phyloP scores from a whole-genome alignment of 352 stramenopile species.

The Globisporangium rhizosaccharum region DNA sequence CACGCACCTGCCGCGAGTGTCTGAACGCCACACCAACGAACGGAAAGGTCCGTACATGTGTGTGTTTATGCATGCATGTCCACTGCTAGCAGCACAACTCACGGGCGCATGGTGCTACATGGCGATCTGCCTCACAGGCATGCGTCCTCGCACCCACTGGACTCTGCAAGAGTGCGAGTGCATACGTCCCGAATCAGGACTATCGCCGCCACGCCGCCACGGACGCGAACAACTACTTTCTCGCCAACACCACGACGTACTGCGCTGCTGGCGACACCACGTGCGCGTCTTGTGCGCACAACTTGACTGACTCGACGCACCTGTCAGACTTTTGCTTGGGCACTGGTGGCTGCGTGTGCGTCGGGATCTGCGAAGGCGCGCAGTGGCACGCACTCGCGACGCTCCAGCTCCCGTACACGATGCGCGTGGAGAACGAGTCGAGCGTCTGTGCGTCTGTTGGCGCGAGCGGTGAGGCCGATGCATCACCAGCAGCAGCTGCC shows the following conservation, averaged over 20 bases:
- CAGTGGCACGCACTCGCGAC: conserved; percentile 21
- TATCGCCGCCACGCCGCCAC: conserved; percentile 13
- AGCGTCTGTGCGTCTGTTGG: conserved; percentile 8
- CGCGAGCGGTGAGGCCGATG: not conserved
- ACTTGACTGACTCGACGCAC: not conserved
- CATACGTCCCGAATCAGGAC: conserved; percentile 20
- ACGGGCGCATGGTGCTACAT: too few relatives aligned
- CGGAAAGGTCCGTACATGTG: conserved; percentile 25
- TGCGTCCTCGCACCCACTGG: conserved; percentile 25
- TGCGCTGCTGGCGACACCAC: conserved; percentile 14
- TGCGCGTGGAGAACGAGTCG: conserved; percentile 9
- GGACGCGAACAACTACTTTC: conserved; percentile 16
- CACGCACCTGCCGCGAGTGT: conserved; percentile 32
- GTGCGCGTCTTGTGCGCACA: conserved; percentile 9
- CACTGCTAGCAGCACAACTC: too few relatives aligned
- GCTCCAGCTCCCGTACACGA: conserved; percentile 11
- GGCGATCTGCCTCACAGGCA: not conserved
- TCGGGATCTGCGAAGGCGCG: conserved; percentile 26
- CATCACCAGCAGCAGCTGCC: not conserved
- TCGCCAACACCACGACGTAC: conserved; percentile 17
- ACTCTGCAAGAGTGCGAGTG: conserved; percentile 13
- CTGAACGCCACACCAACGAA: conserved; percentile 21
- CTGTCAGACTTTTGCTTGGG: conserved; percentile 24
- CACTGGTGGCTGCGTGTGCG: conserved; percentile 24
- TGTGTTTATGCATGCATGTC: not conserved